Evolutionary conservation across 257 asterid genomes (phyloP), one percentile per base, ranked within the genome.

Genomic region (Scutellaria baicalensis): DNA sequence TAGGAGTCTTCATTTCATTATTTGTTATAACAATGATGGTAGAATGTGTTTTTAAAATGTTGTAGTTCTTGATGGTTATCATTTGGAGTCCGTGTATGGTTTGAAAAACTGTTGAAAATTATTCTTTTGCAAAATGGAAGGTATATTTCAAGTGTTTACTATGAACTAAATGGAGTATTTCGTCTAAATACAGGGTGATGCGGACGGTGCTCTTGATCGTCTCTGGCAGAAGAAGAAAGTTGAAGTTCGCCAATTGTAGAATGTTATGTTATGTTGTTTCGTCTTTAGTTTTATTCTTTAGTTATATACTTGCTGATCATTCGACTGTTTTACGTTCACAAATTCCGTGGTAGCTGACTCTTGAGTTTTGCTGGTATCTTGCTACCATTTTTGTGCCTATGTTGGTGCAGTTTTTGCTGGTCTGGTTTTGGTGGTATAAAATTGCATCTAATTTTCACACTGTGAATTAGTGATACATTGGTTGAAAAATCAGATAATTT

Each of bases 181-280:
- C 20, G 3, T 18, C 23, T 6, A 0, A 42, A 13, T 50, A 6
- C 59, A 80, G 84, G 84, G 84, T 72, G 84, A 72, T 68, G 84
- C 81, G 23, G 84, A 80, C 79, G 72, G 84, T 63, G 84, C 77
- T 18, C 55, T 80, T 49, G 84, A 80, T 72, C 70, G 84, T 64
- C 84, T 80, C 33, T 80, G 84, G 84, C 81, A 80, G 59, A 80
- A 72, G 54, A 80, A 76, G 84, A 80, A 64, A 59, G 79, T 59
- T 1, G 84, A 80, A 72, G 56, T 21, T 48, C 60, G 76, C 9
- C 84, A 75, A 71, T 63, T 49, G 64, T 79, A 68, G 67, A 10
- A 17, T 39, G 12, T 16, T 54, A 8, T 55, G 11, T 73, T 42
- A 1, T 35, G 6, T 6, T 7, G n/a, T 10, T 17, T 35, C 52